Percentiles rank a stretch among this genome's conserved stretches.
These are phyloP conservation scores for Trametes pubescens DNA, from an alignment of 1,284 basidiomycete genomes.

Conservation along the genomic window DNA sequence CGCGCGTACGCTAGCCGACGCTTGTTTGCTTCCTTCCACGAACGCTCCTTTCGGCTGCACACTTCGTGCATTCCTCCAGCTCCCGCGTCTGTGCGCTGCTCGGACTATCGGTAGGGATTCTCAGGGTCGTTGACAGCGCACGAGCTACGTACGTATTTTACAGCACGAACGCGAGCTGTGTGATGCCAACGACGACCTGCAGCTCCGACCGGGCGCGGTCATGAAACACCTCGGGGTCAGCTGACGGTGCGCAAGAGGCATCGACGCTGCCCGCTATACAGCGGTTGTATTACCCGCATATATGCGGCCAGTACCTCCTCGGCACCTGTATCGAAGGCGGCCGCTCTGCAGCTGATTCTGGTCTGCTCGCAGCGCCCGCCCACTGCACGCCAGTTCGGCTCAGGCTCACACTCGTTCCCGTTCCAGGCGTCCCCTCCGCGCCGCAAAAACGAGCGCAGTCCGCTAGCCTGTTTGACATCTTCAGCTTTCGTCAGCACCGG, in stretches of 20 bases:
- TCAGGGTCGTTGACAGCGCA: slow-evolving; percentile 2
- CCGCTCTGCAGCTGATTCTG: neutral
- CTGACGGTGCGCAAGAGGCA: slow-evolving; percentile 6
- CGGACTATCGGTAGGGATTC: neutral
- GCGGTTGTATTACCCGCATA: slow-evolving; percentile 1
- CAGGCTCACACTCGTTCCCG: neutral
- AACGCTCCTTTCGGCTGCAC: slow-evolving; percentile 1
- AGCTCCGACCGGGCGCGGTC: neutral
- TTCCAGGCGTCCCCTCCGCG: neutral
- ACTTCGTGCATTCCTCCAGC: neutral
- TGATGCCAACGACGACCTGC: neutral
- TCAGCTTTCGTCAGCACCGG: neutral
- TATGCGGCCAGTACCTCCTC: slow-evolving; percentile 9
- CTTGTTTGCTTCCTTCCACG: slow-evolving; percentile 12
- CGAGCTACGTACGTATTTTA: neutral
- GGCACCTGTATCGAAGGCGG: neutral
- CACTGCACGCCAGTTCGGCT: neutral
- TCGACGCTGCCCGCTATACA: neutral
- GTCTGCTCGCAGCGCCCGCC: neutral
- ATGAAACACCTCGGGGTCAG: slow-evolving; percentile 4
- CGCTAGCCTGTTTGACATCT: slow-evolving; percentile 6
- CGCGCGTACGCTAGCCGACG: slow-evolving; percentile 12
- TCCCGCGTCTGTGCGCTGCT: neutral
- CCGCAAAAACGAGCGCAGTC: neutral
- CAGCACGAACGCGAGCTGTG: neutral